A percentile compares a stretch with the other conserved stretches of the same genome.
Evolutionary conservation across 169 alveolate species (phyloP).

Genomic region (Besnoitia besnoiti): DNA sequence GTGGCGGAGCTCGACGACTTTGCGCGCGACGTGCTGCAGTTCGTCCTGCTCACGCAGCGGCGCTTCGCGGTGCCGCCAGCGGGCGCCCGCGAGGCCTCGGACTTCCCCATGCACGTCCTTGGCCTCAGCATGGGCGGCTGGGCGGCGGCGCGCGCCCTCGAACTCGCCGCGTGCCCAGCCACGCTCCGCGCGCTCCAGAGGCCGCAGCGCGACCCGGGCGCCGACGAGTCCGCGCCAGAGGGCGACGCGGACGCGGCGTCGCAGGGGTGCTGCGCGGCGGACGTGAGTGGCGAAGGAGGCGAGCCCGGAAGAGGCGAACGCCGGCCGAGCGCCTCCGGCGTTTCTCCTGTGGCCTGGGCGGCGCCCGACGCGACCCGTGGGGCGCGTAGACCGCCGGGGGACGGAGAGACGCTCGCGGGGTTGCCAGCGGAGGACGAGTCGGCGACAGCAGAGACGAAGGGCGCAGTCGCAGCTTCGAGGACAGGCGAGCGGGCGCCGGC

Average conservation of each 20-base stretch:
- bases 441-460: background rate
- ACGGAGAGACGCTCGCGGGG: too few relatives aligned
- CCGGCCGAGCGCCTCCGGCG: too few relatives aligned
- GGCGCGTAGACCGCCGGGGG: too few relatives aligned
- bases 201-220: background rate
- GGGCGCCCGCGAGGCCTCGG: background rate
- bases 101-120: constrained; percentile 19
- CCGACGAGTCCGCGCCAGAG: background rate
- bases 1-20: constrained; percentile 45
- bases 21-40: constrained; percentile 48
- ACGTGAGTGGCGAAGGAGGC: too few relatives aligned
- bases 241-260: background rate
- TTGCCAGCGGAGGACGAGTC: background rate
- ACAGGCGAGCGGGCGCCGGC: background rate
- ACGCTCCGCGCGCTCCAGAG: background rate
- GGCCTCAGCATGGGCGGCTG: constrained; percentile 66
- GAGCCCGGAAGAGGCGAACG: background rate
- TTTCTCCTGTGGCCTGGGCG: too few relatives aligned
- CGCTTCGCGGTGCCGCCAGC: background rate
- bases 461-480: background rate
- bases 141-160: constrained; percentile 59
- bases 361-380: too few relatives aligned
- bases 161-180: constrained; percentile 33
- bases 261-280: too few relatives aligned
- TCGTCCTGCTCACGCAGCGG: constrained; percentile 34